A percentile compares a stretch with the other conserved stretches of the same genome.
Conservation (phyloP, 139 green algal species). For the Chlorella sp. region DNA sequence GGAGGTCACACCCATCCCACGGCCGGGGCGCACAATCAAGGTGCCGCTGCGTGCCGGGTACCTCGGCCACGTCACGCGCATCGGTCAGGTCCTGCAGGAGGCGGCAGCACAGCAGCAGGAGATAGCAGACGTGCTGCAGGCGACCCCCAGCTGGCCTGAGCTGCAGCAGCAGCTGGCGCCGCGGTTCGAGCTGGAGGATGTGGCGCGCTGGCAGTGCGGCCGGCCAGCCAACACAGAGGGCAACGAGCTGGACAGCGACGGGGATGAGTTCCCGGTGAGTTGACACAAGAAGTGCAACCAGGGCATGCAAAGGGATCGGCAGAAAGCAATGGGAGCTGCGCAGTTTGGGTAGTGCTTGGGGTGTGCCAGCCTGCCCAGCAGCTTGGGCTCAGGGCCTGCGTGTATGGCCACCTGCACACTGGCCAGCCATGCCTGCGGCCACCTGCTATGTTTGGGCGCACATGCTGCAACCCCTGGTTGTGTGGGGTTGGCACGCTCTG, state of each 20-base stretch:
- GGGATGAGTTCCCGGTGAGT: slow-evolving; percentile 49
- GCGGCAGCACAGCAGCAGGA: background rate
- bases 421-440: no score
- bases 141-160: no score
- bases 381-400: no score
- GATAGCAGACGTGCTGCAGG: slow-evolving; percentile 29
- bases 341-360: no score
- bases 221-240: slow-evolving; percentile 37
- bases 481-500: no score
- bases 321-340: no score
- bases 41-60: slow-evolving; percentile 68
- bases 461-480: no score
- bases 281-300: no score
- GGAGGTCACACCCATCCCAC: slow-evolving; percentile 31
- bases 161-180: slow-evolving; percentile 27
- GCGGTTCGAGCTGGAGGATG: slow-evolving; percentile 48
- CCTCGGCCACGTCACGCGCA: slow-evolving; percentile 74
- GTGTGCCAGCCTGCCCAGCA: no score
- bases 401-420: no score
- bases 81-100: slow-evolving; percentile 45
- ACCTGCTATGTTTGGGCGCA: no score
- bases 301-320: no score
- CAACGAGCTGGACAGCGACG: slow-evolving; percentile 40
- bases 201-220: slow-evolving; percentile 53
- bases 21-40: slow-evolving; percentile 24